phyloP scores from a whole-genome alignment of 73 alveolate species.

The Symbiodinium pilosum region DNA sequence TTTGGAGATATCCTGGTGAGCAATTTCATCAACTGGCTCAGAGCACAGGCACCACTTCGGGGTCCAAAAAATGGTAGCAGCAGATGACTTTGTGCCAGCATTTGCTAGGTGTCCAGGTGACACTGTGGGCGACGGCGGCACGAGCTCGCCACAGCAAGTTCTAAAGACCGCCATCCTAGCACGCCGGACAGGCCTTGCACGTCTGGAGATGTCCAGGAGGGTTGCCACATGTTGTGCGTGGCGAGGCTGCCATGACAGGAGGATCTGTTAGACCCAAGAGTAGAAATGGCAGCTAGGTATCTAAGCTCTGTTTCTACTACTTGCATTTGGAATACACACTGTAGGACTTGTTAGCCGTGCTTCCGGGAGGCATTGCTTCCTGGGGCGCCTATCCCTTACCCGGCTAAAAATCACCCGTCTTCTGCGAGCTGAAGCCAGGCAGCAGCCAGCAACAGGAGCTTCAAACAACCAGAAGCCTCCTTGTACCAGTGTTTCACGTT shows the following conservation, averaged over 20 bases:
- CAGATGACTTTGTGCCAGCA: neutral
- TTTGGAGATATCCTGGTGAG: neutral
- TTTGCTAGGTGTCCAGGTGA: neutral
- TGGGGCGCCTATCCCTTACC: no score
- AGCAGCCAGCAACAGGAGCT: neutral
- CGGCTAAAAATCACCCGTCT: neutral
- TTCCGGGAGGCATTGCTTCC: no score
- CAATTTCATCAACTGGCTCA: neutral
- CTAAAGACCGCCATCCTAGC: neutral
- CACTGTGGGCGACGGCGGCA: neutral
- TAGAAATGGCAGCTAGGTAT: no score
- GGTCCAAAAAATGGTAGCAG: neutral
- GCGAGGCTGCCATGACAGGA: neutral
- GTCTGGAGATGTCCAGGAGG: neutral
- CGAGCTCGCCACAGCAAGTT: neutral
- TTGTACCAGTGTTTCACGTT: no score
- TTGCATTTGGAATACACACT: no score
- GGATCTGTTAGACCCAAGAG: no score
- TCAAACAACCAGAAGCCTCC: no score
- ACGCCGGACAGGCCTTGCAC: neutral
- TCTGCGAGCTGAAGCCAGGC: neutral
- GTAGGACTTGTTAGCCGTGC: no score
- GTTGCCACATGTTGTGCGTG: neutral
- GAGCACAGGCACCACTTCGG: slow-evolving; percentile 29
- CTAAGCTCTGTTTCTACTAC: no score